Conservation (phyloP, 495 filamentous ascomycete genomes). For the Penicillium desertorum region DNA sequence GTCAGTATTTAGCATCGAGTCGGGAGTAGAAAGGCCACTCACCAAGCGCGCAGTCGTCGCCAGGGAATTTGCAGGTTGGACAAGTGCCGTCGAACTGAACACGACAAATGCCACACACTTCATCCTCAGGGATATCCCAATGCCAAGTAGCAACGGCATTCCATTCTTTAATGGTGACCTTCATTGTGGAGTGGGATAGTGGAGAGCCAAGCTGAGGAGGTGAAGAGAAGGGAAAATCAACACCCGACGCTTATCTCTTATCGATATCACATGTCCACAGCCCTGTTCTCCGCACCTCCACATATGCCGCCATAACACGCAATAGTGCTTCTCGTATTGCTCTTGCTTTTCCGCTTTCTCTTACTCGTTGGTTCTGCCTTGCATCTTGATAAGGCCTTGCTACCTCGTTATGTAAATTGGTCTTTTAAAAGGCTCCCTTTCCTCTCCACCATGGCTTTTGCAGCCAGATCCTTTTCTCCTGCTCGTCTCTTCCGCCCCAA, state of each 20-base stretch:
- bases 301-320: slow-evolving; percentile 4
- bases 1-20: not conserved
- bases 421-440: not conserved
- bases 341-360: not conserved
- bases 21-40: slow-evolving; percentile 35
- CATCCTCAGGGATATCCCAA: slow-evolving; percentile 97
- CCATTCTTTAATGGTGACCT: slow-evolving; percentile 90
- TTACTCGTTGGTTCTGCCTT: not conserved
- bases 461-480: slow-evolving; percentile 33
- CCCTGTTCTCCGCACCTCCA: slow-evolving; percentile 28
- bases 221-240: slow-evolving; percentile 10
- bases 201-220: not conserved
- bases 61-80: slow-evolving; percentile 95
- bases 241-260: slow-evolving; percentile 8
- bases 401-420: slow-evolving; percentile 13
- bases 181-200: slow-evolving; percentile 60
- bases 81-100: slow-evolving; percentile 97
- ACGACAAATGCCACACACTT: slow-evolving; percentile 98
- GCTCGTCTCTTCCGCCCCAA: slow-evolving; percentile 34
- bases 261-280: slow-evolving; percentile 42
- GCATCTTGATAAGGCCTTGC: not conserved
- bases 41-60: slow-evolving; percentile 92
- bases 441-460: slow-evolving; percentile 36
- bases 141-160: slow-evolving; percentile 93
- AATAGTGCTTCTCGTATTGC: slow-evolving; percentile 10